Evolutionary conservation across 108 stramenopile genomes (phyloP), one percentile per base, ranked within the genome.

Genomic region (Nitzschia putrida): DNA sequence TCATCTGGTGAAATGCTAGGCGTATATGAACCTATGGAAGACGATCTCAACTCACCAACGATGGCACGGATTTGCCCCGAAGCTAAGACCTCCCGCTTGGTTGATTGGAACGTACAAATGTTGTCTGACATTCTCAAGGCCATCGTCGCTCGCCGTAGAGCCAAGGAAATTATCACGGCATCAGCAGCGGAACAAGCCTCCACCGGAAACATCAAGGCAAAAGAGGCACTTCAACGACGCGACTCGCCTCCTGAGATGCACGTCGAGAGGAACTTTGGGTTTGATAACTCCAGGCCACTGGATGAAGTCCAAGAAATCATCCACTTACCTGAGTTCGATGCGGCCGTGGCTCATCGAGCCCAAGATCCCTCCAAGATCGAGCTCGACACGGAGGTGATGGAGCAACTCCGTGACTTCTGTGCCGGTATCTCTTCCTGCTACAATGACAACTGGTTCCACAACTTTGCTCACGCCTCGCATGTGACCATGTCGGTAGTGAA

Each of bases 71-170:
- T 34, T 34, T 34, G 29, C 29, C 29, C 29, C n/a, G n/a, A n/a
- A n/a, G n/a, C n/a, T 4, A 53, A 38, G 34, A 24, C 38, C 3
- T 29, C 53, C 9, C 66, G 66, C 4, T 26, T 72, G 34, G 40
- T 74, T 18, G 65, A 74, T 25, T 74, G 64, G 56, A 74, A 66
- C 26, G 18, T 26, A 7, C 53, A 69, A 29, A 37, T 76, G 8
- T 24, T 69, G 34, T 18, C 13, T 18, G 20, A 63, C 7, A 52
- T 59, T 61, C 59, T 69, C 44, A 55, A 64, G 50, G 55, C 25
- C 1, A 63, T 76, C 61, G 68, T 68, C 7, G 59, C 57, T 25
- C 21, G 51, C 21, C 61, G 54, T 2, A 49, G 42, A 8, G 57
- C 37, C 24, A 59, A n/a, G 4, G 57, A 34, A 4, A 34, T 34